phyloP scores from a whole-genome alignment of 2,329 filamentous ascomycete genomes.

The Alternaria sp. region DNA sequence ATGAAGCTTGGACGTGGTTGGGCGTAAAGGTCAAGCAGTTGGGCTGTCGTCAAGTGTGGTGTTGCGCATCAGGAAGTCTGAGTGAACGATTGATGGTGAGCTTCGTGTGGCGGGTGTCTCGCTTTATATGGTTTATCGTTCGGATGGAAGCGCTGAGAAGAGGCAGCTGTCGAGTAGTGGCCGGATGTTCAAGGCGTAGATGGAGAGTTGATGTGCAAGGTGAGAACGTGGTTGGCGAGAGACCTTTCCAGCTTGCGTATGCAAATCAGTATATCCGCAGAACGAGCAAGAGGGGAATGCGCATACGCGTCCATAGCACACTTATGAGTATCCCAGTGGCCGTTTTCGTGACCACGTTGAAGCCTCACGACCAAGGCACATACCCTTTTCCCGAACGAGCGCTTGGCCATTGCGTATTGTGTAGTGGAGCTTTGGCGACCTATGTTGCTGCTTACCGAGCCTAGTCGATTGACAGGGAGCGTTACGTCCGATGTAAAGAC shows the following conservation, averaged over 20 bases:
- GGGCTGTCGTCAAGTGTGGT: background rate
- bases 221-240: conserved; percentile 5
- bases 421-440: background rate
- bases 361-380: conserved; percentile 13
- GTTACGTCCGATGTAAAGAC: background rate
- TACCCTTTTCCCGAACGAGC: background rate
- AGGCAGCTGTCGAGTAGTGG: background rate
- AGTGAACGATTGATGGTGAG: background rate
- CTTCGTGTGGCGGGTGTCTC: background rate
- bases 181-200: conserved; percentile 12
- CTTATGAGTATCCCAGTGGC: conserved; percentile 11
- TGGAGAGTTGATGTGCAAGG: conserved; percentile 15
- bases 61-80: background rate
- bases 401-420: background rate
- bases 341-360: background rate
- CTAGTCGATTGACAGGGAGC: background rate
- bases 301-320: conserved; percentile 13
- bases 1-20: background rate
- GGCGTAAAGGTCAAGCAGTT: background rate
- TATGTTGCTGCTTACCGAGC: background rate
- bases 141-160: background rate
- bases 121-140: background rate
- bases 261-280: conserved; percentile 8
- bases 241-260: conserved; percentile 5
- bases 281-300: conserved; percentile 9